A percentile compares a stretch with the other conserved stretches of the same genome.
phyloP scores from a whole-genome alignment of 345 rosid genomes.

The Gossypium ekmanianum region DNA sequence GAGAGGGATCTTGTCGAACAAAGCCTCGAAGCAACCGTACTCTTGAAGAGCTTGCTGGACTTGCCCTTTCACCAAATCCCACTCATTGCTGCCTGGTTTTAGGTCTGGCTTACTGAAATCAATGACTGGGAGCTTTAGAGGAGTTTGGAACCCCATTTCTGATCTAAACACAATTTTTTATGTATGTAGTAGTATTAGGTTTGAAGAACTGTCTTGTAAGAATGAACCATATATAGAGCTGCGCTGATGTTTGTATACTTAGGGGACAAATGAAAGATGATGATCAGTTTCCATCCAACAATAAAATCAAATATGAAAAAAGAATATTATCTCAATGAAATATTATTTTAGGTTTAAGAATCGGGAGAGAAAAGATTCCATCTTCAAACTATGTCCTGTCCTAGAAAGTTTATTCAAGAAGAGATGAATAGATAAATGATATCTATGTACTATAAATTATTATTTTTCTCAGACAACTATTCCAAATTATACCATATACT shows the following conservation, averaged over 20 bases:
- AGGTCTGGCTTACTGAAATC: slow-evolving; percentile 39
- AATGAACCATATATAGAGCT: not conserved
- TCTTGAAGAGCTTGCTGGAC: slow-evolving; percentile 49
- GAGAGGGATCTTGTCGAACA: slow-evolving; percentile 35
- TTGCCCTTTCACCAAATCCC: slow-evolving; percentile 37
- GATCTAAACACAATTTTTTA: not conserved
- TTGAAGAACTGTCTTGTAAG: not conserved
- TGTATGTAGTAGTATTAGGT: not conserved
- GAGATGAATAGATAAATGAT: too few relatives aligned
- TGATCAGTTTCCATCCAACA: not conserved
- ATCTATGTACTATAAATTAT: too few relatives aligned
- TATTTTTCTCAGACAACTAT: not conserved
- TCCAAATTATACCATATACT: too few relatives aligned
- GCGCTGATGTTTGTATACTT: not conserved
- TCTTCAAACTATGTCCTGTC: not conserved
- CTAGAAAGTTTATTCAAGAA: not conserved
- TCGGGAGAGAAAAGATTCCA: not conserved
- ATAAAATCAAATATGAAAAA: not conserved
- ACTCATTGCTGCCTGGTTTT: slow-evolving; percentile 38
- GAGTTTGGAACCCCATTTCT: slow-evolving; percentile 41
- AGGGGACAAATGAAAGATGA: not conserved
- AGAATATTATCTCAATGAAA: not conserved
- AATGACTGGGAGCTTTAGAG: slow-evolving; percentile 38
- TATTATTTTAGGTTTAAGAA: not conserved
- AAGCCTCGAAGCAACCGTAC: slow-evolving; percentile 68